Percentiles rank a stretch among this genome's conserved stretches.
phyloP scores from a whole-genome alignment of 257 asterid species.

The Rubia yunnanensis region DNA sequence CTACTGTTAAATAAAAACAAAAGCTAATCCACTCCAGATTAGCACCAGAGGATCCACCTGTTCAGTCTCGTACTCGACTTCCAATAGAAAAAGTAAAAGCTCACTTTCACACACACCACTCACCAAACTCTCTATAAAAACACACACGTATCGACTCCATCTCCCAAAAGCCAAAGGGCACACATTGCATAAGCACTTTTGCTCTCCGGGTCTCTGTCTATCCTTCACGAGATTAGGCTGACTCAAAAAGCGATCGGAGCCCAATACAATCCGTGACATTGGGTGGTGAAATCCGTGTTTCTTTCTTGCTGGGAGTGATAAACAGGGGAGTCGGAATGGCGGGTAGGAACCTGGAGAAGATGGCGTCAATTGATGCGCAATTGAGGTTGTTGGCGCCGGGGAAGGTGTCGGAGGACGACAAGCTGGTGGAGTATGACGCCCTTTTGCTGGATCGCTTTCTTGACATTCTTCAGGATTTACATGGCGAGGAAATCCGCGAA shows the following conservation, averaged over 20 bases:
- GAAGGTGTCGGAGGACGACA: conserved; percentile 94
- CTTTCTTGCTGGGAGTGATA: conserved; percentile 1
- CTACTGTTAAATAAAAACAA: neutral
- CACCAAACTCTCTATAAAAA: conserved; percentile 2
- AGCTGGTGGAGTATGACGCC: conserved; percentile 93
- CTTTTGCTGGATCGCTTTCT: conserved; percentile 87
- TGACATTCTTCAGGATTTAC: conserved; percentile 88
- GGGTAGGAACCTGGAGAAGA: conserved; percentile 50
- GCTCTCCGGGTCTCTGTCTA: conserved; percentile 8
- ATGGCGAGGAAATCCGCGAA: conserved; percentile 81
- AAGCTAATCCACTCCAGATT: neutral
- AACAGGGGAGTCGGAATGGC: conserved; percentile 23
- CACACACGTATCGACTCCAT: neutral
- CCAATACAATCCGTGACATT: conserved; percentile 37
- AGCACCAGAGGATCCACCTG: neutral
- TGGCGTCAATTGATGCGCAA: conserved; percentile 98
- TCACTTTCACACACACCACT: neutral
- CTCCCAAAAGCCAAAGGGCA: neutral
- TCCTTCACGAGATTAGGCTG: conserved; percentile 10
- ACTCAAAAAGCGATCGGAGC: conserved; percentile 15
- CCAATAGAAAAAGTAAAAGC: neutral
- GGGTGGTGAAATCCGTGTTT: conserved; percentile 32
- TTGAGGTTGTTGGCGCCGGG: conserved; percentile 81
- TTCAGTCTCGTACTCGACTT: neutral
- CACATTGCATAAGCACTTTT: neutral